Evolutionary conservation across 305 asterid genomes (phyloP), one percentile per base, ranked within the genome.

Genomic region (Fraxinus sp.): DNA sequence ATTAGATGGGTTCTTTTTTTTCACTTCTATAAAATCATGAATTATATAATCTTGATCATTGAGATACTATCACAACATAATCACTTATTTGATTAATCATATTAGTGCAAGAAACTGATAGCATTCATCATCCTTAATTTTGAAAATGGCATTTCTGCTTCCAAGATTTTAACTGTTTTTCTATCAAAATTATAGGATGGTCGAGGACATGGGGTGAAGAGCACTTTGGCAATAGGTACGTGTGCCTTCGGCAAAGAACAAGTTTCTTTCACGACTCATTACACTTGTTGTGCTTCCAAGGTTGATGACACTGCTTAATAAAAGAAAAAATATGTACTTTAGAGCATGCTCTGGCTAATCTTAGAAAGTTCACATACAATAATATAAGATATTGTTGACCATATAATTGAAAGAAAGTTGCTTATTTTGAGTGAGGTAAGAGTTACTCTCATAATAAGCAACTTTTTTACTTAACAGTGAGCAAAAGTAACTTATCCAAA

Each of bases 171-270:
- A 64, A 85, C 16, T 77, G 0, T 4, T 46, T 4, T 46, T 43
- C 18, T 78, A 74, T 46, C 39, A n/a, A 57, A 82, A 76, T 5
- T 70, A 28, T 57, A 97, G 99, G 99, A 85, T 97, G 99, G 99
- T 95, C 98, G 3, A 89, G 99, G 88, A 97, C 98, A 79, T 97
- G 99, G 99, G 99, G 99, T 77, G 99, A 97, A 86, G 99, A 97
- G 87, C 99, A 97, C 92, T 95, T 97, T 0, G 99, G 99, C 79
- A 97, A 97, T 5, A 97, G 99, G 99, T 97, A 89, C 10, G 91
- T 78, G 70, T 41, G 75, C 66, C 72, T 64, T 76, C 49, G 14
- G n/a, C 37, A 52, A 37, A 1, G 72, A 24, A 55, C 82, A 68
- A 75, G 26, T 62, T 83, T 66, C 66, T 46, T 2, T 75, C 49